A percentile compares a stretch with the other conserved stretches of the same genome.
These are phyloP conservation scores for Pezicula radicicola DNA, from an alignment of 2,329 filamentous ascomycete genomes.

Conservation along the genomic window DNA sequence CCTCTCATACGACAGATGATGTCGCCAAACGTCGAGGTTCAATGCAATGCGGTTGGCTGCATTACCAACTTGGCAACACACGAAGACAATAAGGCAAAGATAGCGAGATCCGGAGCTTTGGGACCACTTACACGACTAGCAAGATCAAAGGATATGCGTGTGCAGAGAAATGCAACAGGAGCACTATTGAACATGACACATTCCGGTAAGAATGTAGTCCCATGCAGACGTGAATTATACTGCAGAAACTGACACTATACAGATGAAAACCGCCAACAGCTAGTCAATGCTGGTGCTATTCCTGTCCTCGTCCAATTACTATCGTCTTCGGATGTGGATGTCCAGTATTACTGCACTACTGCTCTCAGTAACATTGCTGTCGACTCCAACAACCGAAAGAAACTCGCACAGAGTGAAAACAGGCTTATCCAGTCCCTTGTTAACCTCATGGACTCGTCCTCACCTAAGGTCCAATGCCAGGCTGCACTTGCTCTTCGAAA, in stretches of 20 bases:
- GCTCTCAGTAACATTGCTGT: slow-evolving; percentile 98
- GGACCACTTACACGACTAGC: slow-evolving; percentile 87
- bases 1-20: slow-evolving; percentile 98
- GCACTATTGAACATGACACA: slow-evolving; percentile 99
- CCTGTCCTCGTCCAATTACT: slow-evolving; percentile 94
- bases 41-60: slow-evolving; percentile 98
- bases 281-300: slow-evolving; percentile 96
- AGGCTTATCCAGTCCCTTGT: slow-evolving; percentile 92
- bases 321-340: slow-evolving; percentile 89
- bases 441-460: slow-evolving; percentile 94
- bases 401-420: slow-evolving; percentile 85
- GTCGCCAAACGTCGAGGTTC: slow-evolving; percentile 95
- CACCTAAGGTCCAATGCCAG: slow-evolving; percentile 96
- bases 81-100: slow-evolving; percentile 99
- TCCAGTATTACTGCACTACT: slow-evolving; percentile 99
- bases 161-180: slow-evolving; percentile 95
- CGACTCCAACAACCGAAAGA: slow-evolving; percentile 84
- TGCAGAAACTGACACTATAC: slow-evolving; percentile 15
- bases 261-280: slow-evolving; percentile 97
- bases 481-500: slow-evolving; percentile 92
- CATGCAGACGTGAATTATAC: background rate
- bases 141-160: slow-evolving; percentile 97
- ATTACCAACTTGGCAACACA: slow-evolving; percentile 98
- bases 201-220: slow-evolving; percentile 62
- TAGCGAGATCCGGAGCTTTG: slow-evolving; percentile 89